A percentile compares a stretch with the other conserved stretches of the same genome.
Evolutionary conservation across 805 yeast genomes (phyloP).

Genomic region (Teunomyces tritomae): DNA sequence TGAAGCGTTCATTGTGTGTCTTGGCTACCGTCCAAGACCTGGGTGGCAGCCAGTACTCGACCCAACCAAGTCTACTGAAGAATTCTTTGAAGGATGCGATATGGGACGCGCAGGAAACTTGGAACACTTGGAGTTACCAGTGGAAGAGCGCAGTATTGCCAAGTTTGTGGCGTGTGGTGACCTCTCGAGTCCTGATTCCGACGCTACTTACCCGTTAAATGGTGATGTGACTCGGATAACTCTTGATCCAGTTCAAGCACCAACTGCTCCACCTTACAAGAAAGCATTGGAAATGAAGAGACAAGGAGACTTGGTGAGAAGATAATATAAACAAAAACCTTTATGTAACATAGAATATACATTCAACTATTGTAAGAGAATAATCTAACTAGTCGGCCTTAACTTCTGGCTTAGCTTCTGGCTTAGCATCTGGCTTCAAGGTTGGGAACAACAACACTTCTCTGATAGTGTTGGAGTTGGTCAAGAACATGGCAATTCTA

Average conservation of each 20-base stretch:
- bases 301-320: slow-evolving; percentile 45
- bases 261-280: slow-evolving; percentile 97
- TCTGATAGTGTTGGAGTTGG: slow-evolving; percentile 94
- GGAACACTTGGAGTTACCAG: slow-evolving; percentile 47
- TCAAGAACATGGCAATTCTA: slow-evolving; percentile 96
- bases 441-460: slow-evolving; percentile 98
- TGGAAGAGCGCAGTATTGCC: slow-evolving; percentile 74
- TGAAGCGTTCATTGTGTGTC: slow-evolving; percentile 91
- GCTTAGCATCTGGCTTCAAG: slow-evolving; percentile 81
- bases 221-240: slow-evolving; percentile 25
- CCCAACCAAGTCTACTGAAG: slow-evolving; percentile 66
- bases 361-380: background rate
- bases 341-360: background rate
- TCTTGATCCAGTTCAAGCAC: slow-evolving; percentile 89
- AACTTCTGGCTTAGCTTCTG: slow-evolving; percentile 33
- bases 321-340: background rate
- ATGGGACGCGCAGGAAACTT: slow-evolving; percentile 54
- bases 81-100: slow-evolving; percentile 65
- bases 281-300: slow-evolving; percentile 85
- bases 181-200: slow-evolving; percentile 82
- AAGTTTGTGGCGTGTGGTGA: slow-evolving; percentile 97
- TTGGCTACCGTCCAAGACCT: slow-evolving; percentile 77
- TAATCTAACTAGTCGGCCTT: no score
- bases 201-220: slow-evolving; percentile 81
- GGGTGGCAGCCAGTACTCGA: slow-evolving; percentile 77